Percentiles rank a stretch among this genome's conserved stretches.
Evolutionary conservation across 2,329 filamentous ascomycete genomes (phyloP).

Genomic region (Penicillium sp.): DNA sequence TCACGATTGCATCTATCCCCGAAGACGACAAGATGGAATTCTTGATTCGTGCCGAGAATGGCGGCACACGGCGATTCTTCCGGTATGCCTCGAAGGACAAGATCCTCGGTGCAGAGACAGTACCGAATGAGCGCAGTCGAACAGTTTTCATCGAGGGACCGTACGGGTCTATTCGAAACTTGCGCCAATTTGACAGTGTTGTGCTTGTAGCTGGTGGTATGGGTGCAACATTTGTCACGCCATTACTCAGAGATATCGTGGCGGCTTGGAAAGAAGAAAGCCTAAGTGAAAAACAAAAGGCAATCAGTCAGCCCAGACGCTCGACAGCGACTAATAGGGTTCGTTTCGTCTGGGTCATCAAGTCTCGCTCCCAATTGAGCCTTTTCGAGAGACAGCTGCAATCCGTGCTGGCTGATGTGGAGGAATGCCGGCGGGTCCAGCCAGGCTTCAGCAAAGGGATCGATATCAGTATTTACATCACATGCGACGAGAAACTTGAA

Average conservation of each 20-base stretch:
- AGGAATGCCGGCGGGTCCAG: slow-evolving; percentile 31
- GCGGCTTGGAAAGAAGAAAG: slow-evolving; percentile 44
- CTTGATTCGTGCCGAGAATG: slow-evolving; percentile 54
- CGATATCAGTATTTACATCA: slow-evolving; percentile 55
- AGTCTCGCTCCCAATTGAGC: slow-evolving; percentile 50
- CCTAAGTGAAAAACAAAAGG: slow-evolving; percentile 4
- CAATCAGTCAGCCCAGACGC: slow-evolving; percentile 12
- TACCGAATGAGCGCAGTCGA: slow-evolving; percentile 19
- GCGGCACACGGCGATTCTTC: slow-evolving; percentile 53
- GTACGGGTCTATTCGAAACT: slow-evolving; percentile 51
- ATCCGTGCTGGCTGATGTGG: slow-evolving; percentile 44
- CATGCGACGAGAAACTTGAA: slow-evolving; percentile 51
- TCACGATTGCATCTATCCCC: slow-evolving; percentile 60
- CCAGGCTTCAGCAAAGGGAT: slow-evolving; percentile 43
- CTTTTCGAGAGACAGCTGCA: slow-evolving; percentile 56
- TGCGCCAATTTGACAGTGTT: slow-evolving; percentile 61
- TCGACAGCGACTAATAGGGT: slow-evolving; percentile 49
- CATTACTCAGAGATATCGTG: slow-evolving; percentile 56
- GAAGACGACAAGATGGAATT: slow-evolving; percentile 57
- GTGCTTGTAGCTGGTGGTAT: slow-evolving; percentile 60
- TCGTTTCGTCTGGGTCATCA: slow-evolving; percentile 60
- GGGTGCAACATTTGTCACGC: slow-evolving; percentile 58
- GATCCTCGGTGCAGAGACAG: slow-evolving; percentile 17
- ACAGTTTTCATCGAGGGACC: slow-evolving; percentile 55
- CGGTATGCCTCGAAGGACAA: slow-evolving; percentile 48